phyloP scores from a whole-genome alignment of 495 filamentous ascomycete species.

The Penicillium daleae region DNA sequence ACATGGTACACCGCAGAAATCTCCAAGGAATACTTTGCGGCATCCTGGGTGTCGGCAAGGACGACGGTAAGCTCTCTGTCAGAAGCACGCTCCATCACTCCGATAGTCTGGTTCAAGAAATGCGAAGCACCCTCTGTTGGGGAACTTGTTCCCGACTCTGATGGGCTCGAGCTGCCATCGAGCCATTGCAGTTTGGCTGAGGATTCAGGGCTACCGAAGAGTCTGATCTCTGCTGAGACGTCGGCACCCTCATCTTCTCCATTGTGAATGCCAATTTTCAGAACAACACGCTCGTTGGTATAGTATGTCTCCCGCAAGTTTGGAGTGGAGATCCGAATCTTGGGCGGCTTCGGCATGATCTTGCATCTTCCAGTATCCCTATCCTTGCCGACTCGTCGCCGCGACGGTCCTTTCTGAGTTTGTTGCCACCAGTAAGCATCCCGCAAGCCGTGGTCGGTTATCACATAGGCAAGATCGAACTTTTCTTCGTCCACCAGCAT shows the following conservation, averaged over 20 bases:
- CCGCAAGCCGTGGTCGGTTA: slow-evolving; percentile 52
- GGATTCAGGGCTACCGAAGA: slow-evolving; percentile 63
- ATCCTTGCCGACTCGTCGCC: slow-evolving; percentile 45
- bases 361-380: slow-evolving; percentile 53
- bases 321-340: slow-evolving; percentile 73
- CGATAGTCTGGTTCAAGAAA: slow-evolving; percentile 41
- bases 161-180: slow-evolving; percentile 31
- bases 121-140: slow-evolving; percentile 39
- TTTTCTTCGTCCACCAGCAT: slow-evolving; percentile 62
- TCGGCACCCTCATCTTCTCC: slow-evolving; percentile 81
- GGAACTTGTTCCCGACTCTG: slow-evolving; percentile 31
- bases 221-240: slow-evolving; percentile 65
- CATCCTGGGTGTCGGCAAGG: slow-evolving; percentile 43
- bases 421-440: slow-evolving; percentile 60
- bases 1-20: slow-evolving; percentile 77
- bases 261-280: slow-evolving; percentile 75
- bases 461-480: slow-evolving; percentile 70
- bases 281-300: slow-evolving; percentile 70
- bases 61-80: slow-evolving; percentile 37
- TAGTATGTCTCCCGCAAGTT: slow-evolving; percentile 74
- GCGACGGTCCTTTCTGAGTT: slow-evolving; percentile 39
- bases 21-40: slow-evolving; percentile 69
- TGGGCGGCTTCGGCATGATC: slow-evolving; percentile 88
- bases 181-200: slow-evolving; percentile 54
- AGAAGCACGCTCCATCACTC: slow-evolving; percentile 55